Evolutionary conservation across 352 stramenopile genomes (phyloP).

Genomic region (Phytopythium sindhum): DNA sequence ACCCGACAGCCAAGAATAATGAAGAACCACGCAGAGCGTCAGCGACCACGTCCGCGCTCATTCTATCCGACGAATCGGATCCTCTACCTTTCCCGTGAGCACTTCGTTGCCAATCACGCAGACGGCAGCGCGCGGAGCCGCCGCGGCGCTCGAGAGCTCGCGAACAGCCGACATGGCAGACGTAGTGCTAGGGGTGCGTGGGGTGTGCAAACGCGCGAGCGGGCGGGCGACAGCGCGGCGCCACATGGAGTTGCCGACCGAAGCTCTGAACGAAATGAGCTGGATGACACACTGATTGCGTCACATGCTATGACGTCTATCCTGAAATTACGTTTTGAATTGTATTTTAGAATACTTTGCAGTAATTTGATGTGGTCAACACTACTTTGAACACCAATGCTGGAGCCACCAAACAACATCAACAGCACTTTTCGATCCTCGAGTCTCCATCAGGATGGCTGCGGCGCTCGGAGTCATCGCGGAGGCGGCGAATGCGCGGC

Average conservation of each 20-base stretch:
- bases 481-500: constrained; percentile 46
- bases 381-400: not conserved
- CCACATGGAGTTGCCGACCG: constrained; percentile 2
- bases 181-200: not conserved
- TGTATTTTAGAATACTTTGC: not conserved
- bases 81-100: constrained; percentile 69
- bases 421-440: not conserved
- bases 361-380: not conserved
- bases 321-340: not conserved
- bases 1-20: not conserved
- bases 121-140: constrained; percentile 53
- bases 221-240: constrained; percentile 1
- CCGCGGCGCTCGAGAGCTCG: not conserved
- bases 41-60: not conserved
- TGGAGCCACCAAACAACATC: not conserved
- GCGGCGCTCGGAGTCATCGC: constrained; percentile 26
- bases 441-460: constrained; percentile 10
- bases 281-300: not conserved
- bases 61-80: not conserved
- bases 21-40: not conserved
- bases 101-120: constrained; percentile 87
- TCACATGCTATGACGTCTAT: not conserved
- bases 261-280: constrained; percentile 1
- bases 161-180: constrained; percentile 1
- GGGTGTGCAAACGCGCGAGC: not conserved